Conservation (phyloP, 441 rosid genomes). For the Pelargonium myrrhifolium region DNA sequence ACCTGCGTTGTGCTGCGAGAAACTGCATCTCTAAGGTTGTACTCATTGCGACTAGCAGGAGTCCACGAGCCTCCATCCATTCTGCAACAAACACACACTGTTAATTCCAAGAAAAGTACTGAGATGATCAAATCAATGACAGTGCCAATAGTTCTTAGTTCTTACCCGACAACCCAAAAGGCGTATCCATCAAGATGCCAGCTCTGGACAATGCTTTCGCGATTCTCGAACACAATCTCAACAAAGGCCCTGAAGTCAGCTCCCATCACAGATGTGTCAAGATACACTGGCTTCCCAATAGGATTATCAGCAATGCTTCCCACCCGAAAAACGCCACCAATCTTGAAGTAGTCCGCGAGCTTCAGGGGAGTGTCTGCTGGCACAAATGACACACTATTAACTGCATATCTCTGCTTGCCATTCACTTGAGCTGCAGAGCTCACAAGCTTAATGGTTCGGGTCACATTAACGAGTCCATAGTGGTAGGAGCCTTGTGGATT, state of each 20-base stretch:
- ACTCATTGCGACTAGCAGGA: conserved; percentile 35
- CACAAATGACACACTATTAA: conserved; percentile 49
- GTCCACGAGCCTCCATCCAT: conserved; percentile 58
- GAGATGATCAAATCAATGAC: background rate
- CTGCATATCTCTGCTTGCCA: conserved; percentile 53
- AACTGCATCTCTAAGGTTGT: conserved; percentile 55
- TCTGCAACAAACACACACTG: conserved; percentile 23
- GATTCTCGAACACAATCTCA: conserved; percentile 58
- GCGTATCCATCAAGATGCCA: conserved; percentile 63
- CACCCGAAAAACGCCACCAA: conserved; percentile 41
- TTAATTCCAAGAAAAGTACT: background rate
- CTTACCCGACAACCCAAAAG: conserved; percentile 76
- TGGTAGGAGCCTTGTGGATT: conserved; percentile 76
- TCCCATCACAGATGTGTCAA: conserved; percentile 61
- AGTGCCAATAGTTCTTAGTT: background rate
- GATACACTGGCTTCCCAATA: conserved; percentile 23
- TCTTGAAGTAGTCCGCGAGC: conserved; percentile 59
- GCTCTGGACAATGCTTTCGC: conserved; percentile 48
- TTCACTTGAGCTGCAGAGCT: conserved; percentile 42
- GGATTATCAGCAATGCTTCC: conserved; percentile 54
- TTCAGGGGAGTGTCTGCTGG: conserved; percentile 56
- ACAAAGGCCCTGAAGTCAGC: conserved; percentile 42
- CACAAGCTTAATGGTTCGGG: conserved; percentile 43
- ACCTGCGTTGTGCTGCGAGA: conserved; percentile 60
- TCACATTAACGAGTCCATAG: conserved; percentile 45